Conservation (phyloP, 2,329 filamentous ascomycete genomes). For the Cladosporium sp. region DNA sequence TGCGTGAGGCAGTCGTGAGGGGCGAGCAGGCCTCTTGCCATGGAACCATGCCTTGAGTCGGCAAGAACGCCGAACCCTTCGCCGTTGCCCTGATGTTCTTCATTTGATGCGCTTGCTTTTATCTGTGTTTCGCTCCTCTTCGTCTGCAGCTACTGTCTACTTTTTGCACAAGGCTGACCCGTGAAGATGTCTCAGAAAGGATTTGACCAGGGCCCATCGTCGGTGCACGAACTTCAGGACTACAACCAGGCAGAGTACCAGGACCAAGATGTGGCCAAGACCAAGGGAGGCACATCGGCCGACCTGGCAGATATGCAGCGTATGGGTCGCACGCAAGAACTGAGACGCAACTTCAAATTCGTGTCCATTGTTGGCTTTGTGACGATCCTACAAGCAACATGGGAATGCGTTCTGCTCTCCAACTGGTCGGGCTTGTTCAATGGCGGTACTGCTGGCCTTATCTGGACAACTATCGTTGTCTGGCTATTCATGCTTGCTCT, state of each 20-base stretch:
- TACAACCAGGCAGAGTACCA: slow-evolving; percentile 1
- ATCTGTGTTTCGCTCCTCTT: neutral
- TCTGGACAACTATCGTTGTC: slow-evolving; percentile 9
- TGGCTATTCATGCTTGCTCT: slow-evolving; percentile 12
- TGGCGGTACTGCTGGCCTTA: slow-evolving; percentile 15
- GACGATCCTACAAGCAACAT: slow-evolving; percentile 14
- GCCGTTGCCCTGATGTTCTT: neutral
- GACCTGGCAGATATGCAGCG: slow-evolving; percentile 22
- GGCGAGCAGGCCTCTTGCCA: neutral
- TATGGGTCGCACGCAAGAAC: slow-evolving; percentile 20
- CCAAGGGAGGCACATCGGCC: slow-evolving; percentile 7
- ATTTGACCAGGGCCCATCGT: neutral
- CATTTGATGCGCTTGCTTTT: neutral
- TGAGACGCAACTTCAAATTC: slow-evolving; percentile 8
- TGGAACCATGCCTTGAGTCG: slow-evolving; percentile 5
- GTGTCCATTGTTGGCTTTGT: slow-evolving; percentile 14
- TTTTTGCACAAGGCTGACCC: neutral
- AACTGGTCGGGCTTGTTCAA: slow-evolving; percentile 14
- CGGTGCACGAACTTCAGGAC: slow-evolving; percentile 8
- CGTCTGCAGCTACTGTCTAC: neutral
- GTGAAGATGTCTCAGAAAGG: slow-evolving; percentile 8
- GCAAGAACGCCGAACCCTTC: neutral
- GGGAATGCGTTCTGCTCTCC: slow-evolving; percentile 10
- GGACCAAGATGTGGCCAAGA: slow-evolving; percentile 3
- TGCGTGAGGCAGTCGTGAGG: neutral